Evolutionary conservation across 371 early-diverging fungal species (phyloP), one percentile per base, ranked within the genome.

Genomic region (Conidiobolus incongruus): DNA sequence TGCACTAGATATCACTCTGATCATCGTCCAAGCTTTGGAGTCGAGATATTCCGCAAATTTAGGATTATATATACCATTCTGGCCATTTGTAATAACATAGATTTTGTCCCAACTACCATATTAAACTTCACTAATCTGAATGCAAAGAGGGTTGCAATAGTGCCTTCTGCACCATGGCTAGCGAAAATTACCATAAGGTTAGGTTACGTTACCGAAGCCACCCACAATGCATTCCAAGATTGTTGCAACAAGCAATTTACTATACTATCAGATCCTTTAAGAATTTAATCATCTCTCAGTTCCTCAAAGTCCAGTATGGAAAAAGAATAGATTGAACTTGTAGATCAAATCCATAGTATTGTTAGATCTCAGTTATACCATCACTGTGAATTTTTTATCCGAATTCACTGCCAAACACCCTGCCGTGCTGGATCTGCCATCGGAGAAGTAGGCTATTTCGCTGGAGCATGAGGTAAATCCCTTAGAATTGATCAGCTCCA

Each of bases 11-110:
- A n/a, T n/a, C n/a, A n/a, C n/a, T n/a, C n/a, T n/a, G n/a, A n/a
- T n/a, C n/a, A n/a, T n/a, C 4, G 35, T 35, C 4, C 5, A 4
- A 13, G 35, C 10, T 16, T 35, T 5, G 4, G 35, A 35, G 15
- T 16, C 16, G 16, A 35, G 15, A 5, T 15, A 35, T 16, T n/a
- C 10, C 11, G 39, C 46, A 51, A 65, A 70, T 10, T 38, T 47
- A n/a, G 53, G 35, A 42, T 69, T 59, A 16, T 70, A 70, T 17
- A 62, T 47, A 13, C 69, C 59, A 33, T 68, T 70, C 50, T 54
- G 50, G 11, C 69, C 68, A 24, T 46, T 46, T 6, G 50, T 50
- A 24, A 31, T 46, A 19, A 41, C 20, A 1, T 38, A 35, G 22
- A 49, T 11, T 11, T 35, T 29, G 13, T 10, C 34, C 7, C 24